These are phyloP conservation scores for Sextonia rubra DNA, from an alignment of 164 flowering plant genomes.

Conservation along the genomic window DNA sequence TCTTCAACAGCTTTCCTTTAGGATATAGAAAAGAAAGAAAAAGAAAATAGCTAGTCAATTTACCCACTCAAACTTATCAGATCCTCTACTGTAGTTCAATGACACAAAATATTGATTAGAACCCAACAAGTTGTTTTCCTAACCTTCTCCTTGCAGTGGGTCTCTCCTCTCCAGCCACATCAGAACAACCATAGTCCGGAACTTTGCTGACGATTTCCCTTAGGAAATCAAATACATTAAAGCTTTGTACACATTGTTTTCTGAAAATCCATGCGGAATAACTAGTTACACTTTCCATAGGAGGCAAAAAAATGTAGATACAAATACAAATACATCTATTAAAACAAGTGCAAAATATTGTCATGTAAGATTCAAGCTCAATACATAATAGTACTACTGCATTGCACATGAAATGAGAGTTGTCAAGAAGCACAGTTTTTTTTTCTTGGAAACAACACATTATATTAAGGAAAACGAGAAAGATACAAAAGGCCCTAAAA, in stretches of 20 bases:
- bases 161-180: constrained; percentile 62
- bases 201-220: constrained; percentile 87
- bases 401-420: too few species aligned
- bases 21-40: constrained; percentile 9
- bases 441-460: too few species aligned
- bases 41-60: background rate
- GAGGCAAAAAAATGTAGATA: background rate
- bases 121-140: background rate
- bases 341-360: background rate
- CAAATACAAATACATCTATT: background rate
- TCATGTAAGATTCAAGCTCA: too few species aligned
- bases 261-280: constrained; percentile 23
- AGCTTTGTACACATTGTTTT: constrained; percentile 82
- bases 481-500: too few species aligned
- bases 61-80: background rate
- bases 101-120: background rate
- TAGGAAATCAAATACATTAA: constrained; percentile 89
- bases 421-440: too few species aligned
- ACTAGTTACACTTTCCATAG: background rate
- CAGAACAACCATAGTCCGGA: constrained; percentile 85
- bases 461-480: too few species aligned
- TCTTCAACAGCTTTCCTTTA: constrained; percentile 68
- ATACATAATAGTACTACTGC: too few species aligned
- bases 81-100: background rate
- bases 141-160: constrained; percentile 57